These are phyloP conservation scores for Kazachstania viticola DNA, from an alignment of 805 yeast species.

Conservation along the genomic window DNA sequence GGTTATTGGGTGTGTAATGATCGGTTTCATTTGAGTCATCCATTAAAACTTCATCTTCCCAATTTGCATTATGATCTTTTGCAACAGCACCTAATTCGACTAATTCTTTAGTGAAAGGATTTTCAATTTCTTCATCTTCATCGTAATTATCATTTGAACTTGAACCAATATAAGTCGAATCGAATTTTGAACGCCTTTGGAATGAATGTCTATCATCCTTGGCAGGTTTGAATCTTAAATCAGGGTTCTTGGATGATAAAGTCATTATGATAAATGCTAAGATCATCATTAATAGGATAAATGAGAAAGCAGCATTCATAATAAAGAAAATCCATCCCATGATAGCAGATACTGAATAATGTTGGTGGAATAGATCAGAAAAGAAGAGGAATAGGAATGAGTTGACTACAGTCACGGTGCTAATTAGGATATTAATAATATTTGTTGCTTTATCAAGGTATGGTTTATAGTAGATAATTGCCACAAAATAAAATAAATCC, in stretches of 20 bases:
- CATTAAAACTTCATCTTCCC: constrained; percentile 34
- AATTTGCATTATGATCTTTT: constrained; percentile 60
- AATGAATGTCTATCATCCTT: constrained; percentile 88
- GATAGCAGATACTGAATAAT: constrained; percentile 63
- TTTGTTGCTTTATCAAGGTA: constrained; percentile 78
- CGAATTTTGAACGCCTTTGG: constrained; percentile 33
- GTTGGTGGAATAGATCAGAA: constrained; percentile 73
- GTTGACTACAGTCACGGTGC: constrained; percentile 62
- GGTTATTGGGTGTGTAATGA: neutral
- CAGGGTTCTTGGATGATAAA: constrained; percentile 72
- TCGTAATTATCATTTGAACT: constrained; percentile 2
- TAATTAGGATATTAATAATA: constrained; percentile 58
- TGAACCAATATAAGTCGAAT: constrained; percentile 24
- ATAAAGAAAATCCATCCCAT: constrained; percentile 91
- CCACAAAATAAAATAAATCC: constrained; percentile 59
- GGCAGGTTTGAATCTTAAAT: constrained; percentile 78
- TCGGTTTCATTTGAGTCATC: neutral
- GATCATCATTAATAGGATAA: constrained; percentile 59
- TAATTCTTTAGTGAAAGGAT: constrained; percentile 39
- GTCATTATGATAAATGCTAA: constrained; percentile 54
- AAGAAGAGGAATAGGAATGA: constrained; percentile 80
- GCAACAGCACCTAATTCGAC: constrained; percentile 75
- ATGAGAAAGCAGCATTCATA: constrained; percentile 79
- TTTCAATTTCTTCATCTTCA: constrained; percentile 2
- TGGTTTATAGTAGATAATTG: constrained; percentile 56